These are phyloP conservation scores for Gossypium australe DNA, from an alignment of 345 rosid species.

Conservation along the genomic window DNA sequence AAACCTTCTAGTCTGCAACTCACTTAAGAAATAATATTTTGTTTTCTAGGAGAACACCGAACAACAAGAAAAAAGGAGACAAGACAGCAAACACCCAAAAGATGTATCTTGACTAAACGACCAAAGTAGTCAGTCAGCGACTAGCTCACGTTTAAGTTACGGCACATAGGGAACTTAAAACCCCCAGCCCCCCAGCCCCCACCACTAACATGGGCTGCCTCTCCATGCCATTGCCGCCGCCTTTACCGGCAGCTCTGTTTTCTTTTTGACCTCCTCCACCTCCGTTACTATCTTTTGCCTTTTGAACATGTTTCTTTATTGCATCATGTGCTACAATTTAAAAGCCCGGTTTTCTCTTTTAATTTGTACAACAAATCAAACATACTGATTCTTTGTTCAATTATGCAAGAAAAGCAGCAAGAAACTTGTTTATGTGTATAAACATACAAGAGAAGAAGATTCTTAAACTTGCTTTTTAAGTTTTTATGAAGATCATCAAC, in stretches of 20 bases:
- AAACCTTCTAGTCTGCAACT: background rate
- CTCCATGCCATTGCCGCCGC: background rate
- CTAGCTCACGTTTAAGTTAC: constrained; percentile 5
- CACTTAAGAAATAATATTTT: background rate
- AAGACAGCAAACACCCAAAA: background rate
- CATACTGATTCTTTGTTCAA: background rate
- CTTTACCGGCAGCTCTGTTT: background rate
- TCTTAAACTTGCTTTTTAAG: background rate
- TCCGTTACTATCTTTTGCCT: too few relatives aligned
- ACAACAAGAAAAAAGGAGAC: background rate
- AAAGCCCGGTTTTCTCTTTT: background rate
- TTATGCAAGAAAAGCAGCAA: background rate
- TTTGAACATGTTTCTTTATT: background rate
- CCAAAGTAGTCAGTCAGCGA: background rate
- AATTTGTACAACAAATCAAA: background rate
- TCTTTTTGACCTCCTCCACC: background rate
- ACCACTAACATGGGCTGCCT: constrained; percentile 12
- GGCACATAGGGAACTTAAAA: constrained; percentile 20
- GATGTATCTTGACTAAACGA: background rate
- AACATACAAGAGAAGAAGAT: background rate
- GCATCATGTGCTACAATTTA: background rate
- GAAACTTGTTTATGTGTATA: background rate
- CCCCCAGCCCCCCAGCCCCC: background rate
- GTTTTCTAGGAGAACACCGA: background rate
- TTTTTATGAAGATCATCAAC: too few relatives aligned